Evolutionary conservation across 2,329 filamentous ascomycete genomes (phyloP), one percentile per base, ranked within the genome.

Genomic region (Colletotrichum ledebouriae): DNA sequence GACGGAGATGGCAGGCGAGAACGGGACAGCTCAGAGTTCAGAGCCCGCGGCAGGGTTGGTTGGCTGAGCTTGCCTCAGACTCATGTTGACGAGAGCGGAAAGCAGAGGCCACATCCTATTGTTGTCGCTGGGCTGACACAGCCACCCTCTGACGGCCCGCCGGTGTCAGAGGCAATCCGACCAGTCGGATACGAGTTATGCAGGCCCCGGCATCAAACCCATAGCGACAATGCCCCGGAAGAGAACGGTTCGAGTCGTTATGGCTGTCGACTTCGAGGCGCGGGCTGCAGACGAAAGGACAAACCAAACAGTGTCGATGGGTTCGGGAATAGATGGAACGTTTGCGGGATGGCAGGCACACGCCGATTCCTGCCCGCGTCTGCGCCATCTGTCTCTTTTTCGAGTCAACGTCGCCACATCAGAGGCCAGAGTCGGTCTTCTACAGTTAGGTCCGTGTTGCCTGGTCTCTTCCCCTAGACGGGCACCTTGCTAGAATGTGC

Each of bases 101-200:
- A 68, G 66, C 66, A 65, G 55, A 65, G 61, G 33, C 66, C 66
- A 65, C 34, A 59, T 41, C 47, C 61, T 59, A 65, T 29, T 63
- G 59, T 58, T 47, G 25, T 29, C 25, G 6, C 25, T 29, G 52
- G 41, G 17, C 44, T 20, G 3, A 55, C 61, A 55, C 65, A 65
- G 61, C 65, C 65, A 65, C 61, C 61, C 34, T 57, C 66, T 59
- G 61, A 56, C 55, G 55, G 55, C 59, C 52, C 6, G 25, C 25
- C 6, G 25, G 9, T 42, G 12, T 47, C 53, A 63, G 59, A 65
- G 52, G 53, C 52, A 64, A 39, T 41, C 61, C 49, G 17, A 25
- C 61, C 49, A 49, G 56, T 63, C 46, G 66, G 61, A 69, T 66
- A 69, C 61, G 66, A 69, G 49, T 41, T 9, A 11, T 39, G 37